Conservation (phyloP, 352 stramenopile genomes). For the Globisporangium middletonii region DNA sequence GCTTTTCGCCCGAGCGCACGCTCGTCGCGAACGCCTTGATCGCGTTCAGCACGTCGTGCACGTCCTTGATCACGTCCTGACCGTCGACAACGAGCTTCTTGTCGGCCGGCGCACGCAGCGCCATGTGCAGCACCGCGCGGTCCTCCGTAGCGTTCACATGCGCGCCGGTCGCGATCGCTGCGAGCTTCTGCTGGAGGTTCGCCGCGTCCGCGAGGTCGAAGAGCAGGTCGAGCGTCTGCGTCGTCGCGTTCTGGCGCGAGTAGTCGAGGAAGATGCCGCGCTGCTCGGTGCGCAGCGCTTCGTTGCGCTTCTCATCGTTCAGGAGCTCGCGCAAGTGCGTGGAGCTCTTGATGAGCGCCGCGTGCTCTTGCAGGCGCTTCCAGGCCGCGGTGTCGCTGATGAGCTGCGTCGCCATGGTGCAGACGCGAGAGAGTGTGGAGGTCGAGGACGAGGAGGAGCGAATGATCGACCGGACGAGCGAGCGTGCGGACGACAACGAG, state of each 20-base stretch:
- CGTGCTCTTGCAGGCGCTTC: slow-evolving; percentile 71
- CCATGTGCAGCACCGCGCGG: slow-evolving; percentile 95
- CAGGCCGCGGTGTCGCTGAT: slow-evolving; percentile 74
- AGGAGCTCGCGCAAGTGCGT: slow-evolving; percentile 91
- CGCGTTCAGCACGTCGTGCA: slow-evolving; percentile 93
- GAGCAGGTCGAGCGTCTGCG: slow-evolving; percentile 86
- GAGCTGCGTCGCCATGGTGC: slow-evolving; percentile 16
- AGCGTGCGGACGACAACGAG: slow-evolving; percentile 7
- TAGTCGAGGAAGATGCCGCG: slow-evolving; percentile 94
- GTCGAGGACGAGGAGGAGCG: background rate
- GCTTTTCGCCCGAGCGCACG: slow-evolving; percentile 84
- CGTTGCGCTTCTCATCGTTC: slow-evolving; percentile 81
- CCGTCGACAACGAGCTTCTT: slow-evolving; percentile 91
- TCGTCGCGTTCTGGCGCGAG: slow-evolving; percentile 90
- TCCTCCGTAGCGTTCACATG: slow-evolving; percentile 97
- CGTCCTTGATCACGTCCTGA: slow-evolving; percentile 93
- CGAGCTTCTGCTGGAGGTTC: slow-evolving; percentile 78
- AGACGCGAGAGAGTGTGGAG: background rate
- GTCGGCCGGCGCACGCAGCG: slow-evolving; percentile 84
- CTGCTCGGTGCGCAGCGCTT: slow-evolving; percentile 89
- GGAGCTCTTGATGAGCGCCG: slow-evolving; percentile 64
- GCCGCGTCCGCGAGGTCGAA: slow-evolving; percentile 90
- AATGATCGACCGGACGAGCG: slow-evolving; percentile 14
- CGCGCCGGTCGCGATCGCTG: slow-evolving; percentile 90
- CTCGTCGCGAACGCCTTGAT: slow-evolving; percentile 92